phyloP scores from a whole-genome alignment of 148 eudicot genomes.

The Rhododendron henanense region DNA sequence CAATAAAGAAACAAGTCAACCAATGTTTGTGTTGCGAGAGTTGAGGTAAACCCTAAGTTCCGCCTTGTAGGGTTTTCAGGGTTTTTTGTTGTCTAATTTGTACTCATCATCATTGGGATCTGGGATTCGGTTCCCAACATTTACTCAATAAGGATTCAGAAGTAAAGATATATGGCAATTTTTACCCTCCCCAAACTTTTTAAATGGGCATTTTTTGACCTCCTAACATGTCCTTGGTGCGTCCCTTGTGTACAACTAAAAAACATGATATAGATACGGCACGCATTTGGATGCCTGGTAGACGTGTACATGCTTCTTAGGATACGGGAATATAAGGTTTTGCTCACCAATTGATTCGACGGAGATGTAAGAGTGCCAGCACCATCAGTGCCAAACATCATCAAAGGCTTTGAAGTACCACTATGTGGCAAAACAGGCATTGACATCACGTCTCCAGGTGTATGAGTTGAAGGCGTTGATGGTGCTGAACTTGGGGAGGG shows the following conservation, averaged over 20 bases:
- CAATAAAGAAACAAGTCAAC: not conserved
- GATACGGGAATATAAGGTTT: not conserved
- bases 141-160: not conserved
- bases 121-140: too few species aligned
- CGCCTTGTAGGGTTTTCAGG: not conserved
- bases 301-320: not conserved
- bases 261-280: not conserved
- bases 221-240: not conserved
- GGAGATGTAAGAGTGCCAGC: conserved; percentile 62
- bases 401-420: conserved; percentile 62
- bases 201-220: not conserved
- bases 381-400: conserved; percentile 68
- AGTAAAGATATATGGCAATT: not conserved
- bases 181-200: not conserved
- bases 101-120: not conserved
- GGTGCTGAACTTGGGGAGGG: conserved; percentile 97
- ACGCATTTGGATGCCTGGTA: not conserved
- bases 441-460: conserved; percentile 89
- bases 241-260: not conserved
- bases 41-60: not conserved
- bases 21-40: not conserved
- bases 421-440: conserved; percentile 58
- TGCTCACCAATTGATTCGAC: conserved; percentile 74
- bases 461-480: conserved; percentile 93
- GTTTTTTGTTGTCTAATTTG: not conserved